Conservation (phyloP, 306 rosid species). For the Vigna hirtella region DNA sequence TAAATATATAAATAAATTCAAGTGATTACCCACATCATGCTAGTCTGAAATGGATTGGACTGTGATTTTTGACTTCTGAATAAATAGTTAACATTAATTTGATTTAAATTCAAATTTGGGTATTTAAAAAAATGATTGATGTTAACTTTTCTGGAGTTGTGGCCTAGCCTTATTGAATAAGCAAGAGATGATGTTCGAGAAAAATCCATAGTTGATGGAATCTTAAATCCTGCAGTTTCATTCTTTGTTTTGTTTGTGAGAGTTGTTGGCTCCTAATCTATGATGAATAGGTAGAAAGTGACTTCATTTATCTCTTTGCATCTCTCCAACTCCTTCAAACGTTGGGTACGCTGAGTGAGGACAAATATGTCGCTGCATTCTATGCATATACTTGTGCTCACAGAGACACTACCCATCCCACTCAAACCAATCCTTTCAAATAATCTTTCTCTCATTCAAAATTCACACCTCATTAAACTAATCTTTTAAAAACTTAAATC, state of each 20-base stretch:
- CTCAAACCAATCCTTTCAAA: constrained; percentile 23
- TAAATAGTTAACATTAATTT: not conserved
- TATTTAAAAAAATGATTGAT: not conserved
- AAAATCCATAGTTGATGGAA: constrained; percentile 7
- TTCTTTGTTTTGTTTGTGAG: constrained; percentile 28
- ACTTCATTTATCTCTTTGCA: constrained; percentile 23
- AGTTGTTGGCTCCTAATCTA: not conserved
- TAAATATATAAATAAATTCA: too few relatives aligned
- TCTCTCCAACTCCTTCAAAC: constrained; percentile 10
- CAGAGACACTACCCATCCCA: constrained; percentile 22
- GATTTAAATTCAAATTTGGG: not conserved
- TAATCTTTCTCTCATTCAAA: not conserved
- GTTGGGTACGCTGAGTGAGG: constrained; percentile 5
- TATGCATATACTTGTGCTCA: constrained; percentile 28
- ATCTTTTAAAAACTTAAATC: not conserved
- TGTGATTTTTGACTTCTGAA: too few relatives aligned
- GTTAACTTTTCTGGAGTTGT: not conserved
- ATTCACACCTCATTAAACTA: not conserved
- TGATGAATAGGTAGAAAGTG: constrained; percentile 33
- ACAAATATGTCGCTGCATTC: constrained; percentile 44
- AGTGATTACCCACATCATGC: too few relatives aligned
- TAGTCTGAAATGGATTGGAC: too few relatives aligned
- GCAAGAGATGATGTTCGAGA: constrained; percentile 1
- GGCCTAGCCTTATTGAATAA: not conserved
- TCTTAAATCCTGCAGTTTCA: not conserved